phyloP scores from a whole-genome alignment of 257 asterid genomes.

The Mentha longifolia region DNA sequence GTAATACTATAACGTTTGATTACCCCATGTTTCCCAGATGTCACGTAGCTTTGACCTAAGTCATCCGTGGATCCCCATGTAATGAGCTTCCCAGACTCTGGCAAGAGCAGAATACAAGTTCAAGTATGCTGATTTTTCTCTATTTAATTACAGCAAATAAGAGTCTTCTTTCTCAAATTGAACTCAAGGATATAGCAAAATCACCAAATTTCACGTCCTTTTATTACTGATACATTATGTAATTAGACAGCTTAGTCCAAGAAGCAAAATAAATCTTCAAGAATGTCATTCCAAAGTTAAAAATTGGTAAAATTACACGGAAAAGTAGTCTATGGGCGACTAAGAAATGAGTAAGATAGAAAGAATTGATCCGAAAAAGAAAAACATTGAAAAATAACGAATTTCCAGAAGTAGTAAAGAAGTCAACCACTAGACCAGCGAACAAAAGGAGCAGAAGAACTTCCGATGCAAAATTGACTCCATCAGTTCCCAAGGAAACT shows the following conservation, averaged over 20 bases:
- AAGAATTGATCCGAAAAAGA: not conserved
- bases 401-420: constrained; percentile 13
- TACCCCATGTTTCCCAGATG: constrained; percentile 99
- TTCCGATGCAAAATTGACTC: constrained; percentile 12
- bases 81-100: constrained; percentile 91
- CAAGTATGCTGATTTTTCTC: not conserved
- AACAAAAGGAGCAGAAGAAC: not conserved
- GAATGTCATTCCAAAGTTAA: constrained; percentile 11
- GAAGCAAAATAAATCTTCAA: constrained; percentile 11
- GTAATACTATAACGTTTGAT: constrained; percentile 11
- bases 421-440: constrained; percentile 20
- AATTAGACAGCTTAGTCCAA: not conserved
- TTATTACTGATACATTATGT: not conserved
- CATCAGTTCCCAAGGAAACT: constrained; percentile 7
- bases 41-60: constrained; percentile 91
- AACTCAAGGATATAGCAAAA: not conserved
- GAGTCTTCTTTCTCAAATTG: not conserved
- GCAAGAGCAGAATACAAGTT: constrained; percentile 29
- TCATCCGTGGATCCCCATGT: constrained; percentile 98
- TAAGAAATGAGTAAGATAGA: not conserved
- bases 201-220: not conserved
- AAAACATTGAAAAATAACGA: not conserved
- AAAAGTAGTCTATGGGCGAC: not conserved
- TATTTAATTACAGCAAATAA: not conserved
- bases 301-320: not conserved